These are phyloP conservation scores for Cyberlindnera mississippiensis DNA, from an alignment of 805 yeast species.

Conservation along the genomic window DNA sequence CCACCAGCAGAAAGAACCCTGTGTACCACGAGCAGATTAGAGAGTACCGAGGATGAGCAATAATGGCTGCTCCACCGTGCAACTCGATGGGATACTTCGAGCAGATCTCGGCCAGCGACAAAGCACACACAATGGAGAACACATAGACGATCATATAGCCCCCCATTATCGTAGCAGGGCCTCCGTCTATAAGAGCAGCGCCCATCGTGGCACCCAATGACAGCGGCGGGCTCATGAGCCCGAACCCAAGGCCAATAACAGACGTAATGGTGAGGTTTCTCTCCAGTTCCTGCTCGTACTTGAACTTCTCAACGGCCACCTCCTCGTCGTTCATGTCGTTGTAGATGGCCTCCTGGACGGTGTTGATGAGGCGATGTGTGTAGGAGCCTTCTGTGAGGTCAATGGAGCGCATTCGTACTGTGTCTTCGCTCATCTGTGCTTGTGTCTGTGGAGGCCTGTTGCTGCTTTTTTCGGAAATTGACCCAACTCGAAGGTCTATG, in stretches of 20 bases:
- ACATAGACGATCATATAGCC: constrained; percentile 70
- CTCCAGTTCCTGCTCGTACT: constrained; percentile 67
- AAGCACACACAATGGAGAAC: constrained; percentile 59
- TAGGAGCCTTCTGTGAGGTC: constrained; percentile 10
- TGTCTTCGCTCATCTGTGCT: constrained; percentile 4
- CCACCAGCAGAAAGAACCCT: constrained; percentile 71
- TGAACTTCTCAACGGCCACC: constrained; percentile 60
- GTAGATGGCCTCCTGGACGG: constrained; percentile 22
- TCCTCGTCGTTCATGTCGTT: constrained; percentile 30
- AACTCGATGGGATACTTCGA: constrained; percentile 76
- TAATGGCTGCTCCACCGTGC: constrained; percentile 71
- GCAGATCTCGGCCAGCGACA: constrained; percentile 73
- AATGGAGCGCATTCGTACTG: constrained; percentile 7
- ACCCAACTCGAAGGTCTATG: no score
- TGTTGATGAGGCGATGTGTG: constrained; percentile 16
- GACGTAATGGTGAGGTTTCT: constrained; percentile 66
- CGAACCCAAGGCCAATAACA: constrained; percentile 73
- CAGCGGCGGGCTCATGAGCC: constrained; percentile 78
- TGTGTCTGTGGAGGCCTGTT: no score
- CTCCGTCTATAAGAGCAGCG: constrained; percentile 71
- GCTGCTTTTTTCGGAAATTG: no score
- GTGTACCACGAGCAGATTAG: constrained; percentile 67
- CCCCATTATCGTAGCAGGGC: constrained; percentile 68
- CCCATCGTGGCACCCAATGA: constrained; percentile 73
- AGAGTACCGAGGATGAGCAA: constrained; percentile 57